Conservation (phyloP, 1,284 basidiomycete genomes). For the Fomitiporia mediterranea region DNA sequence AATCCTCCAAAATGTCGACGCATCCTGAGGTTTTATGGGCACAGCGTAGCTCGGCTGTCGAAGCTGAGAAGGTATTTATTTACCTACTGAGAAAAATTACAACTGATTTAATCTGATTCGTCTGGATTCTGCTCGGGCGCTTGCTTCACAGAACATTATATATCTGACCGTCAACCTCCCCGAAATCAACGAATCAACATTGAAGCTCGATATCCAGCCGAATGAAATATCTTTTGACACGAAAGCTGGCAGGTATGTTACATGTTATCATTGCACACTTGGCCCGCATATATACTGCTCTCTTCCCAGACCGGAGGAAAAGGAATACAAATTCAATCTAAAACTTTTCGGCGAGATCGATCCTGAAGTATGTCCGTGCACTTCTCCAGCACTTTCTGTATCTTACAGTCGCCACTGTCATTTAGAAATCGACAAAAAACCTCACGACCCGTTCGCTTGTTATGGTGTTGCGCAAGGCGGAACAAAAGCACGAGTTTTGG, state of each 20-base stretch:
- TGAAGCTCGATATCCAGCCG: conserved; percentile 62
- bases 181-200: conserved; percentile 60
- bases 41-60: conserved; percentile 71
- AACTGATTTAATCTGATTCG: neutral
- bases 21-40: conserved; percentile 92
- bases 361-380: conserved; percentile 54
- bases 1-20: conserved; percentile 36
- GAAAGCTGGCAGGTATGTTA: conserved; percentile 62
- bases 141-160: conserved; percentile 64
- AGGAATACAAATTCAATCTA: conserved; percentile 68
- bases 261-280: neutral
- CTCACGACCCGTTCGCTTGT: conserved; percentile 64
- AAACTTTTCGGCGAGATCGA: conserved; percentile 71
- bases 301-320: conserved; percentile 35
- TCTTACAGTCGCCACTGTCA: neutral
- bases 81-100: neutral
- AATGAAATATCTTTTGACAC: conserved; percentile 69
- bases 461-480: conserved; percentile 78
- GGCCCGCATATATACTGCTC: conserved; percentile 8
- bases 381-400: neutral
- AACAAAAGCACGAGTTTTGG: conserved; percentile 76
- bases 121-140: neutral
- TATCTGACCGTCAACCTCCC: conserved; percentile 83
- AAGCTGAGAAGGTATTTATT: conserved; percentile 60
- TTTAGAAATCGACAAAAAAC: conserved; percentile 60